phyloP scores from a whole-genome alignment of 148 eudicot species.

The Fagopyrum tataricum region DNA sequence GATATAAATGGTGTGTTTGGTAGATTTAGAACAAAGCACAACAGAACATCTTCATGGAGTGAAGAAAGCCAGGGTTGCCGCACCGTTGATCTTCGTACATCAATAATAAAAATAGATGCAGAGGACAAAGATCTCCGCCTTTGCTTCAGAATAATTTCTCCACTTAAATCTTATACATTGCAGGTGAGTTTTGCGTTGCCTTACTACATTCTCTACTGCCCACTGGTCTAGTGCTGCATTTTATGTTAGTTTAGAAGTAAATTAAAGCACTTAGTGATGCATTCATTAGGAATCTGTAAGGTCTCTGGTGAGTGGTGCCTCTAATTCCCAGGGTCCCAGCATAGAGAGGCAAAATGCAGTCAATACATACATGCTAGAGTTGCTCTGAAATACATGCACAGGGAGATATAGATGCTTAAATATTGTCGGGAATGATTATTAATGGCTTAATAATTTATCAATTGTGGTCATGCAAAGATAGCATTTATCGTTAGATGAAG shows the following conservation, averaged over 20 bases:
- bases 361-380: not conserved
- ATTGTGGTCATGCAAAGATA: conserved; percentile 2
- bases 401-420: not conserved
- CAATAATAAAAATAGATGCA: conserved; percentile 84
- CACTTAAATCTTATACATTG: conserved; percentile 74
- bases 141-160: conserved; percentile 91
- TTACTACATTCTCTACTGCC: not conserved
- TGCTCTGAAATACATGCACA: not conserved
- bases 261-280: not conserved
- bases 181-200: conserved; percentile 44
- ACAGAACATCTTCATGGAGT: conserved; percentile 49
- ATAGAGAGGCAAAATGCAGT: conserved; percentile 9
- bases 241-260: not conserved
- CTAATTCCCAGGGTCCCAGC: not conserved
- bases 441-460: not conserved
- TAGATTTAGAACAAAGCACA: conserved; percentile 70
- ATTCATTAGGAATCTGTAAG: not conserved
- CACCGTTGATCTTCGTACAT: conserved; percentile 79
- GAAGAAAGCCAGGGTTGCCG: conserved; percentile 58
- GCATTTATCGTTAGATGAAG: conserved; percentile 5
- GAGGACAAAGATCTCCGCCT: conserved; percentile 86
- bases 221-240: not conserved
- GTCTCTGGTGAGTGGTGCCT: conserved; percentile 1
- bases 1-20: conserved; percentile 67
- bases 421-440: not conserved